Evolutionary conservation across 2,329 filamentous ascomycete species (phyloP).

Genomic region (Cladosporium velox): DNA sequence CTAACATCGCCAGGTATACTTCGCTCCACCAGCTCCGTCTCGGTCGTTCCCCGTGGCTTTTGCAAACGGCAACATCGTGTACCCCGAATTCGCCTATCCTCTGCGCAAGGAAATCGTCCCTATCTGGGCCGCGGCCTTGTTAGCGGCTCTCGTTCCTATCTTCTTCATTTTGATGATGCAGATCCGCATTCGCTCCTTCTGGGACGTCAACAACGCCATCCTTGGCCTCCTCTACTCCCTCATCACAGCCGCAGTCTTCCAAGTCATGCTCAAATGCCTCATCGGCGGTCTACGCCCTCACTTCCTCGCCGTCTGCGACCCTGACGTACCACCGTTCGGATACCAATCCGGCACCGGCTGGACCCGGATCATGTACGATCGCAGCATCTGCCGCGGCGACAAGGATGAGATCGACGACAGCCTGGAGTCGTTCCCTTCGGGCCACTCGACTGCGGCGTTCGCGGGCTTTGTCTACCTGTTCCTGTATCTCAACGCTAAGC

Average conservation of each 20-base stretch:
- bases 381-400: constrained; percentile 70
- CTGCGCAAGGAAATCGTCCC: constrained; percentile 70
- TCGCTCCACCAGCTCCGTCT: constrained; percentile 64
- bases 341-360: constrained; percentile 55
- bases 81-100: constrained; percentile 71
- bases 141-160: constrained; percentile 67
- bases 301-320: constrained; percentile 60
- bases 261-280: constrained; percentile 74
- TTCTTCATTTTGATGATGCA: constrained; percentile 65
- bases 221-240: constrained; percentile 70
- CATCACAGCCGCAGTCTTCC: constrained; percentile 72
- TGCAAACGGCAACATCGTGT: constrained; percentile 66
- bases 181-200: constrained; percentile 55
- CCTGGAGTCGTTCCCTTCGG: constrained; percentile 71
- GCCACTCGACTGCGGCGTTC: constrained; percentile 73
- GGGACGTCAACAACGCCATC: constrained; percentile 66
- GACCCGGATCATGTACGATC: constrained; percentile 66
- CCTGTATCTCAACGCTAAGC: constrained; percentile 75
- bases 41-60: constrained; percentile 71
- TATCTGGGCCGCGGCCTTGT: constrained; percentile 68
- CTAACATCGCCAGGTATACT: constrained; percentile 52
- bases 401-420: constrained; percentile 65
- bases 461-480: constrained; percentile 70
- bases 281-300: constrained; percentile 56
- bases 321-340: constrained; percentile 51